Evolutionary conservation across 2,329 filamentous ascomycete species (phyloP), one percentile per base, ranked within the genome.

Genomic region (Simplicillium sp.): DNA sequence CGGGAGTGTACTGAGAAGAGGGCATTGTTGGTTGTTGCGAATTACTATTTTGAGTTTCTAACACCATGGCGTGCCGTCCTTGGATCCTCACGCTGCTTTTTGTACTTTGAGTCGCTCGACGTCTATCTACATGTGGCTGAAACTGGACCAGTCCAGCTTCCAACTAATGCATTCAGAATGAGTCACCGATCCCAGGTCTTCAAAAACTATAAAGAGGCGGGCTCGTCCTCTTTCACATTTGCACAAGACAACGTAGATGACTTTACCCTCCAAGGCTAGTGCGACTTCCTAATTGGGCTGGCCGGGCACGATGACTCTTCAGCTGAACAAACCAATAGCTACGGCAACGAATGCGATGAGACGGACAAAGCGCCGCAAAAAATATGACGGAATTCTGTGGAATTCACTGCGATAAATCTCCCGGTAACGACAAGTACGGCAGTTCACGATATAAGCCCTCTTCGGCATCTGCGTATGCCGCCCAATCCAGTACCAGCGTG

Each of bases 401-500:
- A 25, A 25, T 25, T n/a, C 20, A 25, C 5, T 25, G 20, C 20
- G 20, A 5, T 9, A 25, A 25, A 6, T 25, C 20, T 25, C 9
- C 20, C 20, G 5, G 20, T 9, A 25, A 9, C 20, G 20, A 25
- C 20, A 25, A 9, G 9, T 25, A 25, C 20, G 20, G 20, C 20
- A 25, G 9, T 25, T 25, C 20, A 25, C 9, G 20, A 25, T 25
- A 25, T 9, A 25, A 6, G 5, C 9, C 20, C 6, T 25, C 20
- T 9, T 25, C 20, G 20, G 20, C 20, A 25, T 25, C 20, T 6
- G 9, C 20, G 20, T 25, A 25, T 9, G 20, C 20, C 9, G 20
- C 50, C 58, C 58, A 62, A 15, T 48, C 44, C 32, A 73, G 53
- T 7, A 69, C 62, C 58, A 79, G 57, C 44, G 67, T 64, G n/a